Evolutionary conservation across 2,329 filamentous ascomycete genomes (phyloP).

Genomic region (Coleophoma cylindrospora): DNA sequence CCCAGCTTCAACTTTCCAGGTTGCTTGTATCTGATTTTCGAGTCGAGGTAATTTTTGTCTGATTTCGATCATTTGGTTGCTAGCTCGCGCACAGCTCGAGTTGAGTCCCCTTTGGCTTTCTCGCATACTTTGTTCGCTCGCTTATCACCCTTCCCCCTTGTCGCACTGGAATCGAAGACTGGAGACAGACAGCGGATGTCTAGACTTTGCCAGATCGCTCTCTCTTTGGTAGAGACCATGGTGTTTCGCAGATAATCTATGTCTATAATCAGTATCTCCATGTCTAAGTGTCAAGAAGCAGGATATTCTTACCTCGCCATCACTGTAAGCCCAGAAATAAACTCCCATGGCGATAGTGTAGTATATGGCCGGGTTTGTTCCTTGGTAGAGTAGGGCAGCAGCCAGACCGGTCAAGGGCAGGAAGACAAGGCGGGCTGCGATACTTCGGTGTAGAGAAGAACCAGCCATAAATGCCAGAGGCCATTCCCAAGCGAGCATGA

Average conservation of each 20-base stretch:
- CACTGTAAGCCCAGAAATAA: slow-evolving; percentile 96
- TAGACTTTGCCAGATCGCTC: slow-evolving; percentile 20
- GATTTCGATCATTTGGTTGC: no score
- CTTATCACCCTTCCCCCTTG: no score
- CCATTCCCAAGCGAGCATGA: slow-evolving; percentile 86
- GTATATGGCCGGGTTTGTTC: slow-evolving; percentile 87
- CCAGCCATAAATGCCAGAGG: slow-evolving; percentile 75
- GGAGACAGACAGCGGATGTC: background rate
- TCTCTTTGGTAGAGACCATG: slow-evolving; percentile 23
- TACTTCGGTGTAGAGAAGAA: slow-evolving; percentile 73
- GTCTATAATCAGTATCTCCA: background rate
- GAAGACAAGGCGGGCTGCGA: slow-evolving; percentile 78
- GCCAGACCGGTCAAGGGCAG: slow-evolving; percentile 74
- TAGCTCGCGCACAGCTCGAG: no score
- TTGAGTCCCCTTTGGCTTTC: no score
- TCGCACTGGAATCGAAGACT: background rate
- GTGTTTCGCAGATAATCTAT: slow-evolving; percentile 19
- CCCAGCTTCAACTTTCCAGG: background rate
- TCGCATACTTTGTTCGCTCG: no score
- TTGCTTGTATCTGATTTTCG: no score
- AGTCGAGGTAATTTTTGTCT: no score
- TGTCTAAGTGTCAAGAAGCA: no score
- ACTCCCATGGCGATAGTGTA: slow-evolving; percentile 80
- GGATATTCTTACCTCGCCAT: slow-evolving; percentile 75
- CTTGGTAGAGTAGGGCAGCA: slow-evolving; percentile 81